Base-by-base conservation (phyloP, 352 stramenopile genomes). In the Globisporangium recalcitrans region DNA sequence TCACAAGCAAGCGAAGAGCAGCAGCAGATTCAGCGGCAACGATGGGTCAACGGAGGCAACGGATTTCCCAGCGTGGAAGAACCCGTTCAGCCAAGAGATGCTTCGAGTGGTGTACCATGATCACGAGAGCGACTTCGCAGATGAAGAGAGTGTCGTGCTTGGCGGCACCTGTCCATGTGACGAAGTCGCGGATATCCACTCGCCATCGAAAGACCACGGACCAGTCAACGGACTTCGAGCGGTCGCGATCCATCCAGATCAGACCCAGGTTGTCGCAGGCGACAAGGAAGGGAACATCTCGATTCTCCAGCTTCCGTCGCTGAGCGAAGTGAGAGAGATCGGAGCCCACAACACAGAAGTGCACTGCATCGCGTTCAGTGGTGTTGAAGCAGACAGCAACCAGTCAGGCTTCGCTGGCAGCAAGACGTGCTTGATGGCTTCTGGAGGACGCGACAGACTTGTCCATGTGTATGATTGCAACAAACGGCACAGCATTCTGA, bases 401-500 rank as follows among this genome's bases (percentile, higher is more conserved):
- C 44, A 49, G 2, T 2, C 19, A 16, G 10, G 9, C 19, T 24
- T 21, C 36, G 8, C 6, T 32, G 19, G 29, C 21, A 36, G 8
- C 24, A 60, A 36, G 14, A 14, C 11, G 7, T 52, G 40, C 38
- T 60, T 90, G 13, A 74, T 97, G 64, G 88, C 77, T 2, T 87
- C 89, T 31, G 87, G 80, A 8, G 81, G 87, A 22, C 72, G 87
- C 27, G 91, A 97, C 58, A 74, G 78, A 10, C 64, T 96, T 16
- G 75, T 96, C 8, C 85, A 95, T 27, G 61, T 97, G 2, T 93
- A 92, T 47, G 83, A 95, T 62, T 82, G 74, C 46, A 64, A 61
- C 21, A 77, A 70, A 36, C 62, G 40, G 0, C 73, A 73, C 59
- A 55, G 52, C 6, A 69, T 76, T 0, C 19, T 87, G 13, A 65